A percentile compares a stretch with the other conserved stretches of the same genome.
These are phyloP conservation scores for Fusarium duplospermum DNA, from an alignment of 2,329 filamentous ascomycete species.

Conservation along the genomic window DNA sequence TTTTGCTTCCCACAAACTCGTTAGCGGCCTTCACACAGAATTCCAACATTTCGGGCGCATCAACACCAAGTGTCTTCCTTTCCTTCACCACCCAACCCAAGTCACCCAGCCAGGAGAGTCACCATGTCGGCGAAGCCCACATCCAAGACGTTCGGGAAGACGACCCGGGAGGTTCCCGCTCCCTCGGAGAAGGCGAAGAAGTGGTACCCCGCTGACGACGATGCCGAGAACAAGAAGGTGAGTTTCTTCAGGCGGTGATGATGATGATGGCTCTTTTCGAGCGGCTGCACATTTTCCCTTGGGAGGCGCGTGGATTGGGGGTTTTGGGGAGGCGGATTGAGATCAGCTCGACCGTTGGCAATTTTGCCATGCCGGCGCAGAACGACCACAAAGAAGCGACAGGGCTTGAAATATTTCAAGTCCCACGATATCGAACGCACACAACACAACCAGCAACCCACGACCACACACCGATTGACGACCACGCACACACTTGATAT, in stretches of 20 bases:
- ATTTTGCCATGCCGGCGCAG: slow-evolving; percentile 21
- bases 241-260: slow-evolving; percentile 59
- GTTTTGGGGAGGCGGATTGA: slow-evolving; percentile 18
- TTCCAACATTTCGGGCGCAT: slow-evolving; percentile 54
- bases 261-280: slow-evolving; percentile 23
- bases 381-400: slow-evolving; percentile 11
- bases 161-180: slow-evolving; percentile 90
- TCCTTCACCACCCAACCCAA: slow-evolving; percentile 50
- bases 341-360: slow-evolving; percentile 15
- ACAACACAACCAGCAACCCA: slow-evolving; percentile 16
- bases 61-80: slow-evolving; percentile 53
- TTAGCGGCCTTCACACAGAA: slow-evolving; percentile 56
- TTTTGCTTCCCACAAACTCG: slow-evolving; percentile 59
- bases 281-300: slow-evolving; percentile 19
- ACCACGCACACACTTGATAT: background rate
- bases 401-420: slow-evolving; percentile 28
- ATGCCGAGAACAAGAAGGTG: slow-evolving; percentile 92
- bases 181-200: slow-evolving; percentile 93
- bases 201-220: slow-evolving; percentile 98
- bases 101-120: slow-evolving; percentile 60
- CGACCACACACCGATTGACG: slow-evolving; percentile 27
- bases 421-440: slow-evolving; percentile 30
- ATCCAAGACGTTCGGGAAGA: slow-evolving; percentile 98
- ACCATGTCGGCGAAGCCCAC: slow-evolving; percentile 80
- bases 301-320: slow-evolving; percentile 15